Evolutionary conservation across 129 eudicot species (phyloP).

Genomic region (Flaveria bidentis): DNA sequence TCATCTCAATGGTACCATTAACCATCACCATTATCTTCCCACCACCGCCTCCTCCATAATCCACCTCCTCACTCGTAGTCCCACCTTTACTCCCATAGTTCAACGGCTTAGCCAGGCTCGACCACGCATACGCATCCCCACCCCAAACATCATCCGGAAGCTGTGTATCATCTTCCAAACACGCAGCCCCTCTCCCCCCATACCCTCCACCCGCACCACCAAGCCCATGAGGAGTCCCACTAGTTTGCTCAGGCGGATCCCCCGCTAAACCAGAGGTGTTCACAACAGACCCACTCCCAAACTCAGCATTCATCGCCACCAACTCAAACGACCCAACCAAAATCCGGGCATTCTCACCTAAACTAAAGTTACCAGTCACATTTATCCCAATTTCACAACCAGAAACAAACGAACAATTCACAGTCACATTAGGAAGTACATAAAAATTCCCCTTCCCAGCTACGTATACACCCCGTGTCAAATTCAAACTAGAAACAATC

Average conservation of each 20-base stretch:
- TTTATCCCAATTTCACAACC: constrained; percentile 72
- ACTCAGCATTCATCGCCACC: constrained; percentile 55
- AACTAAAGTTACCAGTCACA: constrained; percentile 72
- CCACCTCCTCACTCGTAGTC: constrained; percentile 70
- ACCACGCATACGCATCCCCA: constrained; percentile 89
- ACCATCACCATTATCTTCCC: constrained; percentile 64
- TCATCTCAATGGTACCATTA: constrained; percentile 51
- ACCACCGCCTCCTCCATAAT: constrained; percentile 96
- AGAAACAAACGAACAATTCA: constrained; percentile 44
- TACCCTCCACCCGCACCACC: constrained; percentile 94
- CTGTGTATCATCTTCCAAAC: constrained; percentile 66
- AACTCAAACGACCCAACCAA: constrained; percentile 54
- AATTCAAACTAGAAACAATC: constrained; percentile 63
- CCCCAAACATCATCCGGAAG: constrained; percentile 95
- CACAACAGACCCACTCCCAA: constrained; percentile 58
- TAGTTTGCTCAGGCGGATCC: constrained; percentile 77
- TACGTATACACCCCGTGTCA: constrained; percentile 60
- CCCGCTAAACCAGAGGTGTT: constrained; percentile 77
- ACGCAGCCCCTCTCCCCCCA: constrained; percentile 93
- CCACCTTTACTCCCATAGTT: constrained; percentile 96
- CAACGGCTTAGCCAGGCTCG: constrained; percentile 55
- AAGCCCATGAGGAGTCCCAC: constrained; percentile 84
- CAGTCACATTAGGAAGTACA: constrained; percentile 66
- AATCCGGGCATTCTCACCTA: constrained; percentile 66
- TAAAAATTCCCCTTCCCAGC: constrained; percentile 79